Conservation (phyloP, 1,284 basidiomycete species). For the Naganishia liquefaciens region DNA sequence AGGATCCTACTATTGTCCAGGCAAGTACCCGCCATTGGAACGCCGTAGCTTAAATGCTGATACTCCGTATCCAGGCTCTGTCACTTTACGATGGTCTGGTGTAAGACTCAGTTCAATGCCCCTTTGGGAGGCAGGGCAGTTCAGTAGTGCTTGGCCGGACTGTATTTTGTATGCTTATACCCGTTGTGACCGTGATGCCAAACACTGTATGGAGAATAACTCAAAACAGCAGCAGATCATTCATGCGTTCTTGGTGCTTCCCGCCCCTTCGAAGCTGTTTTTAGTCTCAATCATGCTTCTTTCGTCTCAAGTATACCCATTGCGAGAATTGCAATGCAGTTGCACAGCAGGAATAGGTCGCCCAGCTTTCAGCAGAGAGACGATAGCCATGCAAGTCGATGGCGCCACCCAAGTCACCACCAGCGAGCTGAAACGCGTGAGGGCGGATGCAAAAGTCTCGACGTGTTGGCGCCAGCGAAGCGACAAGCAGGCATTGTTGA, state of each 20-base stretch:
- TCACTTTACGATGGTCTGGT: conserved; percentile 60
- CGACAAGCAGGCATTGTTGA: neutral
- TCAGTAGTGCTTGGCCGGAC: neutral
- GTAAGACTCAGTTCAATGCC: conserved; percentile 36
- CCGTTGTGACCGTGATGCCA: conserved; percentile 12
- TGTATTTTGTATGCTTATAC: conserved; percentile 30
- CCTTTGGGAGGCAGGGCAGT: neutral
- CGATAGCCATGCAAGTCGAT: too few species aligned
- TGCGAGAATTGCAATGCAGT: too few species aligned
- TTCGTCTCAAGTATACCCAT: too few species aligned
- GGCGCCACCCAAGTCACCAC: too few species aligned
- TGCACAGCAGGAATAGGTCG: too few species aligned
- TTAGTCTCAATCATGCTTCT: too few species aligned
- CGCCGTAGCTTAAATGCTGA: neutral
- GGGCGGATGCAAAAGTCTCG: too few species aligned
- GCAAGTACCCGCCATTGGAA: conserved; percentile 55
- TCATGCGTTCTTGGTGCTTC: neutral
- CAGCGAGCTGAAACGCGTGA: too few species aligned
- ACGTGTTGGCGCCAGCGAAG: too few species aligned
- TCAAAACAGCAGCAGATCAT: neutral
- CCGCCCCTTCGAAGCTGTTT: neutral
- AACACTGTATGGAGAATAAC: neutral
- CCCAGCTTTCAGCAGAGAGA: too few species aligned
- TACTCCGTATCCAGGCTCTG: conserved; percentile 51
- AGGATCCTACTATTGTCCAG: conserved; percentile 97